Conservation (phyloP, 176 grass and related monocot genomes). For the Oryza coarctata region DNA sequence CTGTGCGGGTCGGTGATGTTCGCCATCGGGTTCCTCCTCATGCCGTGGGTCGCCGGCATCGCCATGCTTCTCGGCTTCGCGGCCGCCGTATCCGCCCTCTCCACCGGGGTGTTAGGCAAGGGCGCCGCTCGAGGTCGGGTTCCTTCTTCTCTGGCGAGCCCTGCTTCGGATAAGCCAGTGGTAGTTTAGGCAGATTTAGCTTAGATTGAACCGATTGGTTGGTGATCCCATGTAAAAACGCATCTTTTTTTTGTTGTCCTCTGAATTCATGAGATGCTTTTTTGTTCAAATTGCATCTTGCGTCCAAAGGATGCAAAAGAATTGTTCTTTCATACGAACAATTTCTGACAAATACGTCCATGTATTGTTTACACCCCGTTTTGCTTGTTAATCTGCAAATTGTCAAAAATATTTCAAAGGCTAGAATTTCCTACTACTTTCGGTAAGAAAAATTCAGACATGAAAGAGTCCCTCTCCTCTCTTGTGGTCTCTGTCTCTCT, state of each 20-base stretch:
- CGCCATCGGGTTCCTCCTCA: conserved; percentile 73
- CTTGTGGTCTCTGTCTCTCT: no score
- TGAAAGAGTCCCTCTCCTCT: no score
- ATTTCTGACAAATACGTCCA: neutral
- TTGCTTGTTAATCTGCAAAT: neutral
- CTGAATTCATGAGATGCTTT: neutral
- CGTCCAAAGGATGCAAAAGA: neutral
- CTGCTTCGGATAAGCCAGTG: neutral
- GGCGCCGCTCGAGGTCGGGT: neutral
- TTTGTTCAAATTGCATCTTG: neutral
- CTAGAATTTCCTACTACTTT: no score
- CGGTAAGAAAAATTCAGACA: neutral
- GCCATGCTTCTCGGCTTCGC: conserved; percentile 67
- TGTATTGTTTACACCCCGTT: neutral
- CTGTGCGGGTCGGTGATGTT: conserved; percentile 87
- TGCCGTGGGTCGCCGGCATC: conserved; percentile 81
- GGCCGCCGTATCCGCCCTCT: conserved; percentile 65
- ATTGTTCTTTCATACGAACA: neutral
- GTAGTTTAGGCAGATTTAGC: conserved; percentile 2
- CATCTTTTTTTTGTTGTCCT: conserved; percentile 2
- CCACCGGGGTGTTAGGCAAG: conserved; percentile 51
- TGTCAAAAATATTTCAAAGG: neutral
- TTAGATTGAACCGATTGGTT: neutral
- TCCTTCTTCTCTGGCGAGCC: neutral
- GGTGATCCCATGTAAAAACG: conserved; percentile 6